phyloP scores from a whole-genome alignment of 495 filamentous ascomycete genomes.

The Penicillium crystallinum region DNA sequence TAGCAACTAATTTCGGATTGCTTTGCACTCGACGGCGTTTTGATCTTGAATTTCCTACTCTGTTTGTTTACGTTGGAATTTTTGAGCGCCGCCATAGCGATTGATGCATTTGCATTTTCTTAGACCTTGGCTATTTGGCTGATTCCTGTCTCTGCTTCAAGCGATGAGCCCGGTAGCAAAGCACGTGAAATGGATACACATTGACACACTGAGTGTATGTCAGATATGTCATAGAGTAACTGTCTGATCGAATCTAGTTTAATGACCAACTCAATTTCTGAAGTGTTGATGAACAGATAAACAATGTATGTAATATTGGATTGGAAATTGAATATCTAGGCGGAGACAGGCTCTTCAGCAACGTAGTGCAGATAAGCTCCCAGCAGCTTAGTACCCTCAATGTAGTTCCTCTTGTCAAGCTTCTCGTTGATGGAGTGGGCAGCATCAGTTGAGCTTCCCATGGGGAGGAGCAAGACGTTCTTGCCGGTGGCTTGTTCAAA shows the following conservation, averaged over 20 bases:
- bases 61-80: conserved; percentile 5
- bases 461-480: conserved; percentile 91
- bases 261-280: too few relatives aligned
- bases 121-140: neutral
- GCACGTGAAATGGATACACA: neutral
- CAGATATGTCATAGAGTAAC: too few relatives aligned
- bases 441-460: conserved; percentile 95
- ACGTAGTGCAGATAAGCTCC: conserved; percentile 97
- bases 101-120: conserved; percentile 12
- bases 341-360: conserved; percentile 70
- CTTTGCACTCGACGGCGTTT: conserved; percentile 18
- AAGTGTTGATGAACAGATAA: neutral
- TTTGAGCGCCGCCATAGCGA: conserved; percentile 8
- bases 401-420: conserved; percentile 92
- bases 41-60: conserved; percentile 2
- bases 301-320: neutral
- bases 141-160: neutral
- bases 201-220: too few relatives aligned
- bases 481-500: conserved; percentile 99
- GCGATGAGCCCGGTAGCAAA: neutral
- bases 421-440: conserved; percentile 99
- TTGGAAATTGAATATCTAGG: neutral
- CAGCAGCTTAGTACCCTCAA: conserved; percentile 94
- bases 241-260: too few relatives aligned
- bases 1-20: conserved; percentile 23